Evolutionary conservation across 495 filamentous ascomycete genomes (phyloP).

Genomic region (Cladorrhinum samala): DNA sequence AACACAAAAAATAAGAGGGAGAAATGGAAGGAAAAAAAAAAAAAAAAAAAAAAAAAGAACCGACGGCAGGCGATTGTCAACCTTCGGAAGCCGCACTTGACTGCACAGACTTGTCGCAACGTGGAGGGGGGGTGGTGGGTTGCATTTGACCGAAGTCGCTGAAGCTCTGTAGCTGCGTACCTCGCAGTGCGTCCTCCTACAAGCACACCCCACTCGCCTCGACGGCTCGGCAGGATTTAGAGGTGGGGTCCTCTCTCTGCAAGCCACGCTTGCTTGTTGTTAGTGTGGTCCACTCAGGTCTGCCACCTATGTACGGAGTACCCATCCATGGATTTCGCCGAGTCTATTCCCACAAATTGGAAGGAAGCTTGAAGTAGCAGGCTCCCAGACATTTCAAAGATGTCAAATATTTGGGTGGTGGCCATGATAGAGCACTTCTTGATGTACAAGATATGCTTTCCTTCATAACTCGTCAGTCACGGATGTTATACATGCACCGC

Average conservation of each 20-base stretch:
- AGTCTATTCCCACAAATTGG: too few relatives aligned
- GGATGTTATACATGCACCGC: too few relatives aligned
- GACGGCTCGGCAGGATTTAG: not conserved
- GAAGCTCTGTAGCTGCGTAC: not conserved
- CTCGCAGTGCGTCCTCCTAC: not conserved
- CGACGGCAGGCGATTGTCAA: not conserved
- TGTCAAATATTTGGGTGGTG: too few relatives aligned
- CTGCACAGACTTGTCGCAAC: not conserved
- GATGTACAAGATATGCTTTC: too few relatives aligned
- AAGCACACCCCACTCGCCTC: not conserved
- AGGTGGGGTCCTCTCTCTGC: not conserved
- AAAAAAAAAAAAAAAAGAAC: not conserved
- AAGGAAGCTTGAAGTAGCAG: too few relatives aligned
- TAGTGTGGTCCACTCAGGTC: too few relatives aligned
- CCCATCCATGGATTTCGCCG: too few relatives aligned
- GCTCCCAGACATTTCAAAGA: too few relatives aligned
- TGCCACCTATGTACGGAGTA: too few relatives aligned
- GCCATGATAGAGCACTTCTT: too few relatives aligned
- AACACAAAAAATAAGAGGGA: too few relatives aligned
- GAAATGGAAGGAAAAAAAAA: not conserved
- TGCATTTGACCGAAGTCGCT: not conserved
- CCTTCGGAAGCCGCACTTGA: constrained; percentile 3
- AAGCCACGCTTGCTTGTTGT: not conserved
- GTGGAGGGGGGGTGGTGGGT: not conserved
- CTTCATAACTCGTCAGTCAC: too few relatives aligned